Evolutionary conservation across 306 rosid species (phyloP), one percentile per base, ranked within the genome.

Genomic region (Prunus salicina): DNA sequence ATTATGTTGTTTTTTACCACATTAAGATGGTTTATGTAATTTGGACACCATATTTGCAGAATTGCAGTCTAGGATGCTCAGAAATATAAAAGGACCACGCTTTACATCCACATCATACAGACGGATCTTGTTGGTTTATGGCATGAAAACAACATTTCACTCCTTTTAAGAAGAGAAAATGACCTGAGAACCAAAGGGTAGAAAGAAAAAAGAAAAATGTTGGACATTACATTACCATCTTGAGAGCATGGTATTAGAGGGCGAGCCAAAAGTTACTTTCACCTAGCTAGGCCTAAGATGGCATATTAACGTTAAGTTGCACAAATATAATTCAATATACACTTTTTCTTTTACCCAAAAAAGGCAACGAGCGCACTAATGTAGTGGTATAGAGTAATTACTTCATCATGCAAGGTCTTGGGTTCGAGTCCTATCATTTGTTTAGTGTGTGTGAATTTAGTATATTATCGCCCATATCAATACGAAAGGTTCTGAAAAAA

Each of bases 21-120:
- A 8, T 30, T 6, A 30, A 71, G 75, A 28, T 51, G 63, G 49
- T 52, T 28, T 41, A 57, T 15, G 20, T 13, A 57, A 18, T 38
- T 53, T 58, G 28, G 43, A 3, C 14, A 7, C 67, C 64, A 72
- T 72, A 41, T 72, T 73, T 58, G 56, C 67, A 58, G 27, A 25
- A 58, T 25, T 25, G 76, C 67, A 43, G 67, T 76, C 60, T 75
- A 65, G 81, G 93, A 81, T 82, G 84, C 91, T 83, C 80, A 25
- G 77, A 69, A 12, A 63, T 80, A 68, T 41, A 64, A 46, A 18
- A 76, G 86, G 86, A 84, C 90, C 91, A 76, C 78, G 53, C 16
- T 57, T 22, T 67, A 64, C 68, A 72, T 85, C 78, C 46, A 64
- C 75, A 73, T 81, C 80, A 75, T 75, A 74, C 65, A 79, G 76